Evolutionary conservation across 1,284 basidiomycete genomes (phyloP), one percentile per base, ranked within the genome.

Genomic region (Termitomyces sp.): DNA sequence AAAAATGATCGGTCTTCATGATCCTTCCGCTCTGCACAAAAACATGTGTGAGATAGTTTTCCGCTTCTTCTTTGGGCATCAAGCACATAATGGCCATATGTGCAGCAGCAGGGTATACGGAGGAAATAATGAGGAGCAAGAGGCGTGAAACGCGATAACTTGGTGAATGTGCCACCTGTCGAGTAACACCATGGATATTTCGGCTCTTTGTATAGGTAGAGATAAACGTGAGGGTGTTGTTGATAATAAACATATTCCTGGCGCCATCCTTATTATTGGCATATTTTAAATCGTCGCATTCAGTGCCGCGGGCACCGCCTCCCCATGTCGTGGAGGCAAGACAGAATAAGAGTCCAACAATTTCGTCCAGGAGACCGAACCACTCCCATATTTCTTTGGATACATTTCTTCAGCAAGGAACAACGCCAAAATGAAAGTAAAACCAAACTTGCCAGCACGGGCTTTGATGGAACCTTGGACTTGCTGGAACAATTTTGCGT

Each of bases 331-430:
- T 52, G 1, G 30, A 31, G 9, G 38, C 11, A 1, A 46, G 33
- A 8, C 44, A 46, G 11, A 41, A 52, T 7, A 52, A 11, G 0
- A 43, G 11, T 1, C n/a, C 45, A 18, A 52, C 45, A 14, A 52
- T 24, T 3, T 47, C 21, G 38, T 52, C 50, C 14, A 47, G 30
- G 0, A 41, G 3, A 0, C 7, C 21, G 11, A 46, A 47, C 50
- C 50, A 52, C 2, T n/a, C 39, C 37, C 50, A 52, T 3, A 52
- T 31, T 5, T 30, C 38, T 42, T n/a, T n/a, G n/a, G n/a, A n/a
- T n/a, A n/a, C n/a, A n/a, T n/a, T n/a, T n/a, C n/a, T n/a, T n/a
- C n/a, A n/a, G n/a, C n/a, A n/a, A n/a, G n/a, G n/a, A n/a, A n/a
- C n/a, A n/a, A n/a, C n/a, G n/a, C n/a, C n/a, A n/a, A n/a, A n/a